A percentile compares a stretch with the other conserved stretches of the same genome.
Conservation (phyloP, 176 grass and related monocot species). For the sorghum (Sorghum bicolor) region Sorghum_bicolor_NCBIv3 NC_012873.2:68459001-68459500, state of each 20-base stretch:
- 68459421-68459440: too few relatives aligned
- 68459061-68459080: background rate
- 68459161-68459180: too few relatives aligned
- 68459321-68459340: background rate
- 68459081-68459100: background rate
- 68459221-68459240: background rate
- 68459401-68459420: too few relatives aligned
- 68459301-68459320: background rate
- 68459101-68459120: too few relatives aligned
- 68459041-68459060: background rate
- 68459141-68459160: background rate
- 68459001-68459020: background rate
- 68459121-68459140: background rate
- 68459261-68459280: background rate
- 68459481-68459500: too few relatives aligned
- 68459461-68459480: too few relatives aligned
- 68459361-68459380: too few relatives aligned
- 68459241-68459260: background rate
- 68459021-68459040: too few relatives aligned
- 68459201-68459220: background rate
- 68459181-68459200: background rate
- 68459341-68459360: too few relatives aligned
- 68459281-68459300: background rate
- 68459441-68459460: too few relatives aligned
- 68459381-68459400: too few relatives aligned